Conservation (phyloP, 768 basidiomycete species). For the Gloeopeniophorella convolvens region DNA sequence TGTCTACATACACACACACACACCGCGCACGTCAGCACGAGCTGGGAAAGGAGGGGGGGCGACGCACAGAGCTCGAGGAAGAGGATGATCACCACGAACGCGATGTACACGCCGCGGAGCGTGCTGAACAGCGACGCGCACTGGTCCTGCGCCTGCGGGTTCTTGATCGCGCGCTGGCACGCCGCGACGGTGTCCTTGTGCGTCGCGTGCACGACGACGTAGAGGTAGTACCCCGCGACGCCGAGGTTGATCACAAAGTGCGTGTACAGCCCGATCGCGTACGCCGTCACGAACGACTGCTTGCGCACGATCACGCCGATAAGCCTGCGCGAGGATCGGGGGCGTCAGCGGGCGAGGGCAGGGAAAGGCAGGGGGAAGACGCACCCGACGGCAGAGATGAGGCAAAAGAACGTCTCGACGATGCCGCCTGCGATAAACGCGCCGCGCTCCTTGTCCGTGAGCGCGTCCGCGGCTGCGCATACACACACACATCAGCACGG, state of each 20-base stretch:
- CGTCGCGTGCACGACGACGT: conserved; percentile 41
- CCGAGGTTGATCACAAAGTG: conserved; percentile 52
- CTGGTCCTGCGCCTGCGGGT: conserved; percentile 36
- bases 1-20: conserved; percentile 10
- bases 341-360: neutral
- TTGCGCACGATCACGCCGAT: conserved; percentile 59
- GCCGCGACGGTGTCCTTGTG: conserved; percentile 35
- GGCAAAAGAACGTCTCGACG: conserved; percentile 47
- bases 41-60: neutral
- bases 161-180: conserved; percentile 41
- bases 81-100: conserved; percentile 38
- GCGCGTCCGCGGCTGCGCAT: conserved; percentile 9
- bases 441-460: conserved; percentile 28
- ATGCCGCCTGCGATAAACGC: conserved; percentile 46
- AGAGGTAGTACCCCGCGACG: conserved; percentile 47
- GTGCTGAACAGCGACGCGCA: conserved; percentile 40
- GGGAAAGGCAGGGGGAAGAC: conserved; percentile 12
- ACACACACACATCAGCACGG: conserved; percentile 26
- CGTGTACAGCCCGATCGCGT: conserved; percentile 49
- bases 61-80: conserved; percentile 52
- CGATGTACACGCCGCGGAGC: conserved; percentile 41
- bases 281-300: conserved; percentile 50
- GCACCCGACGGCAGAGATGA: conserved; percentile 53
- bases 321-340: conserved; percentile 35
- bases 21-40: too few relatives aligned